These are phyloP conservation scores for Omphalotus guepiniiformis DNA, from an alignment of 768 basidiomycete species.

Conservation along the genomic window DNA sequence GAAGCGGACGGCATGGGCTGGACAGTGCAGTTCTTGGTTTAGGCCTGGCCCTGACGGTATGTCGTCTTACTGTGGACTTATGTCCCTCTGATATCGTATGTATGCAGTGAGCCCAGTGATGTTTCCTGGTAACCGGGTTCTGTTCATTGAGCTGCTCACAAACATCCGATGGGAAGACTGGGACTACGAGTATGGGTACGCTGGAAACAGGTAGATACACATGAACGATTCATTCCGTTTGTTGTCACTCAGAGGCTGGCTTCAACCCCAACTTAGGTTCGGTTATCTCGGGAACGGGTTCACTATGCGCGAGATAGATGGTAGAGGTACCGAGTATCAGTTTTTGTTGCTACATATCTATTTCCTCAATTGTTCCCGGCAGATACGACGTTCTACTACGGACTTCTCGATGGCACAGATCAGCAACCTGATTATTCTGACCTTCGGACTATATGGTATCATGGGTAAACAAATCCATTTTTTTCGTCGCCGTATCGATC, in stretches of 20 bases:
- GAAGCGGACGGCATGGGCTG: conserved; percentile 20
- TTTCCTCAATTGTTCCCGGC: not conserved
- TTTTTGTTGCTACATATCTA: not conserved
- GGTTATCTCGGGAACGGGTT: conserved; percentile 20
- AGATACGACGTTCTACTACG: conserved; percentile 22
- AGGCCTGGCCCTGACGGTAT: conserved; percentile 15
- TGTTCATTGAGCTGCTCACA: conserved; percentile 20
- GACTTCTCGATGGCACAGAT: conserved; percentile 19
- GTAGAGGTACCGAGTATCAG: conserved; percentile 12
- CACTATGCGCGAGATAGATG: conserved; percentile 17
- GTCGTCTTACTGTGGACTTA: not conserved
- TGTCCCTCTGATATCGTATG: not conserved
- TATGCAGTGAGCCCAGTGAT: conserved; percentile 15
- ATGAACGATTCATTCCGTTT: not conserved
- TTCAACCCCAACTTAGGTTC: conserved; percentile 4
- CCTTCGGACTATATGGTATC: conserved; percentile 14
- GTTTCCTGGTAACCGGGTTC: conserved; percentile 20
- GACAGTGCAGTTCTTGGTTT: conserved; percentile 20
- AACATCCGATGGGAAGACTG: conserved; percentile 22
- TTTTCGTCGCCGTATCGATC: no score
- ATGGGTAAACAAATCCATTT: no score
- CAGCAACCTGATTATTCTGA: conserved; percentile 20
- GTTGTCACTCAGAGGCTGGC: not conserved
- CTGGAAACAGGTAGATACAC: conserved; percentile 14
- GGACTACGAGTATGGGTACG: conserved; percentile 20